Conservation (phyloP, 1,284 basidiomycete species). For the Microbotryomycetes sp. region DNA sequence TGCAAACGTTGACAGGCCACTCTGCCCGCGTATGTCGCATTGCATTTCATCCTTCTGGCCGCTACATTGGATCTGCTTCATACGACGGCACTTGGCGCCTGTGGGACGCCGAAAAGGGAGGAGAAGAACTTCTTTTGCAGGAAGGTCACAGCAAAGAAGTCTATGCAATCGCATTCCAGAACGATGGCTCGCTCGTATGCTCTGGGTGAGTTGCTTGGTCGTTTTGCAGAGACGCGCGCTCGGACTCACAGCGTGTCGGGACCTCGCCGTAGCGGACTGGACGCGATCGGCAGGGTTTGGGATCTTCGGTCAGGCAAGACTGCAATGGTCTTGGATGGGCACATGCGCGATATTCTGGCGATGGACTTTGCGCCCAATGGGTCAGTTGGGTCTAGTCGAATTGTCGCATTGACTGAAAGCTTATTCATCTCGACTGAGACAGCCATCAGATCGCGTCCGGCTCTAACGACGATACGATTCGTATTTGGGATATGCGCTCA, state of each 20-base stretch:
- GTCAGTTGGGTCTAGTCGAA: constrained; percentile 47
- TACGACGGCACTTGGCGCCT: constrained; percentile 98
- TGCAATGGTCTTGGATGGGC: constrained; percentile 96
- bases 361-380: constrained; percentile 94
- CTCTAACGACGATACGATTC: constrained; percentile 91
- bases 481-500: constrained; percentile 96
- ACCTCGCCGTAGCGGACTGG: constrained; percentile 79
- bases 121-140: constrained; percentile 77
- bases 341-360: constrained; percentile 85
- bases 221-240: neutral
- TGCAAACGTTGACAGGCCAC: constrained; percentile 80
- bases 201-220: constrained; percentile 60
- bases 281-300: constrained; percentile 96
- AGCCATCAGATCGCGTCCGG: constrained; percentile 96
- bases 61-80: constrained; percentile 86
- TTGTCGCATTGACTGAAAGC: neutral
- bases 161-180: constrained; percentile 88
- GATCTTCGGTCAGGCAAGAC: constrained; percentile 90
- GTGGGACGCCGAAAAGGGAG: constrained; percentile 76
- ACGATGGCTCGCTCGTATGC: constrained; percentile 84
- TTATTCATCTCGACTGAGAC: constrained; percentile 5
- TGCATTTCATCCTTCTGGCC: constrained; percentile 89
- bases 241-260: no score
- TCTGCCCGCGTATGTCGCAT: constrained; percentile 84
- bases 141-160: constrained; percentile 98